Conservation (phyloP, 345 rosid species). For the Camelina sativa region DNA sequence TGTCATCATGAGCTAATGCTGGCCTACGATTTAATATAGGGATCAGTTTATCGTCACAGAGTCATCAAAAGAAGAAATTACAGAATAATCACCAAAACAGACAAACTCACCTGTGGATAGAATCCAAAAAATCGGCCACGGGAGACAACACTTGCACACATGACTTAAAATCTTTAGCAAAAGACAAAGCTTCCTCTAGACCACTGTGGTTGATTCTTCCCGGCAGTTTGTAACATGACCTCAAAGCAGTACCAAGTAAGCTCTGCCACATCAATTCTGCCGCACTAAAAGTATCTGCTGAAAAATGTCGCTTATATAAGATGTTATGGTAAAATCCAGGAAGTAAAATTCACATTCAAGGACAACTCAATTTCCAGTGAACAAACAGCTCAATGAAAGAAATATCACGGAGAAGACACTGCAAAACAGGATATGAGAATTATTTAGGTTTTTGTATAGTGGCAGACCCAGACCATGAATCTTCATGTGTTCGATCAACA, state of each 20-base stretch:
- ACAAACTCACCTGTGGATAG: conserved; percentile 59
- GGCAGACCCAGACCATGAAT: conserved; percentile 12
- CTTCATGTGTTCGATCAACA: background rate
- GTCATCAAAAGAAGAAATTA: conserved; percentile 27
- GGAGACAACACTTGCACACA: conserved; percentile 70
- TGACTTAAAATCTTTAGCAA: conserved; percentile 66
- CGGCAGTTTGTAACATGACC: conserved; percentile 51
- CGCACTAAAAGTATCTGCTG: conserved; percentile 62
- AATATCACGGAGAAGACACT: conserved; percentile 11
- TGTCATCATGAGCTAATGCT: conserved; percentile 42
- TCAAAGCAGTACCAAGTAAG: conserved; percentile 70
- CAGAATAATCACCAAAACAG: conserved; percentile 29
- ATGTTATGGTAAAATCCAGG: conserved; percentile 12
- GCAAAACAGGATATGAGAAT: conserved; percentile 17
- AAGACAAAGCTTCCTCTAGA: conserved; percentile 56
- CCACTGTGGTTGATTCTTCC: conserved; percentile 49
- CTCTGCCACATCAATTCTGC: conserved; percentile 66
- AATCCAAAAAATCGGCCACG: conserved; percentile 80
- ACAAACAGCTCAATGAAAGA: conserved; percentile 8
- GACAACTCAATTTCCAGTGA: conserved; percentile 7
- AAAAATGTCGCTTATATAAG: conserved; percentile 28
- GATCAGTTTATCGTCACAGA: conserved; percentile 29
- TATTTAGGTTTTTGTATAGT: conserved; percentile 12
- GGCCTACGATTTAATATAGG: conserved; percentile 48
- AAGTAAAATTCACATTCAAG: conserved; percentile 15